Evolutionary conservation across 2,329 filamentous ascomycete genomes (phyloP).

Genomic region (Cytospora paraplurivora): DNA sequence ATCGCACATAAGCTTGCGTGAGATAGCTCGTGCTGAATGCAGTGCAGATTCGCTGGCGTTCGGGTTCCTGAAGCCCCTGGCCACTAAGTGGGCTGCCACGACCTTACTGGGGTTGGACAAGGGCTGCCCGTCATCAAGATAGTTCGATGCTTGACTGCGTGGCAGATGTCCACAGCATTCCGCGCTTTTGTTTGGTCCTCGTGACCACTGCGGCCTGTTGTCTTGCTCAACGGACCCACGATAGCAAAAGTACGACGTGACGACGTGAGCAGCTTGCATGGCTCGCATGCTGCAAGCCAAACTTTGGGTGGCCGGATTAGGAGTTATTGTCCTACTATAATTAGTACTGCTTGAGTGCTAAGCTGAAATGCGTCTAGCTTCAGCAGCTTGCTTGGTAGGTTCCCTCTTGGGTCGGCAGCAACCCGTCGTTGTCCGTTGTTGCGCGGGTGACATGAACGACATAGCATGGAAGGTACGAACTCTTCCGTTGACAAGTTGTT

Average conservation of each 20-base stretch:
- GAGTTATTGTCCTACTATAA: neutral
- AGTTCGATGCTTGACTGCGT: slow-evolving; percentile 24
- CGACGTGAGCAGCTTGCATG: neutral
- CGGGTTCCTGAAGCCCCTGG: slow-evolving; percentile 21
- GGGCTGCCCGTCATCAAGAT: slow-evolving; percentile 20
- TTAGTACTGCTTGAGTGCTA: neutral
- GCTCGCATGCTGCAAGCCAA: neutral
- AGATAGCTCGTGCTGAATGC: slow-evolving; percentile 15
- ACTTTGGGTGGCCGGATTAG: neutral
- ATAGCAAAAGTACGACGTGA: neutral
- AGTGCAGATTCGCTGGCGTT: slow-evolving; percentile 19
- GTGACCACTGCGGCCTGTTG: neutral
- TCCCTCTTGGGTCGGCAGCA: neutral
- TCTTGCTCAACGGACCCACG: neutral
- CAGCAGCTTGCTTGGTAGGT: neutral
- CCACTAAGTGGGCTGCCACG: slow-evolving; percentile 22
- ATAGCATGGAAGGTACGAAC: neutral
- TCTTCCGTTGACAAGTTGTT: neutral
- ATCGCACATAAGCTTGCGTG: slow-evolving; percentile 19
- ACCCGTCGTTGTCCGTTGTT: neutral
- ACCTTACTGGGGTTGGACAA: slow-evolving; percentile 20
- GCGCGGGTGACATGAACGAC: neutral
- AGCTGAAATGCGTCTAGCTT: neutral
- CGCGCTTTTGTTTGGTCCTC: neutral
- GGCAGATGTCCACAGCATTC: slow-evolving; percentile 19